Evolutionary conservation across 2,329 filamentous ascomycete species (phyloP), one percentile per base, ranked within the genome.

Genomic region (Cordyceps pruinosa): DNA sequence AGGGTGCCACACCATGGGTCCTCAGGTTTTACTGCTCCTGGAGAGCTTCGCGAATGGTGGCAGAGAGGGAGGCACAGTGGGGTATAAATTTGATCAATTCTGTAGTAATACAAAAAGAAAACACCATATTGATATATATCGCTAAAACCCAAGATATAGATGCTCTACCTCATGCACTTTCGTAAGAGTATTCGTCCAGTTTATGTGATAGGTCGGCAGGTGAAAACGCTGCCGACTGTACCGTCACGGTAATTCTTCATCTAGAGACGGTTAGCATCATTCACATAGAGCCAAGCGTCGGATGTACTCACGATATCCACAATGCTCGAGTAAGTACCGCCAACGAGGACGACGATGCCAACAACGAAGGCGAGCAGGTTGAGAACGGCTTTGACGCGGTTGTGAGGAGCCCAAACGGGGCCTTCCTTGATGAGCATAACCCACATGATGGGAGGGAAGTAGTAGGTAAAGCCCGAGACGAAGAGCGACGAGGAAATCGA

Each of bases 11-110:
- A 60, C 78, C 86, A 1, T 91, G 88, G 88, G 72, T 80, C 41
- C 52, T 84, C 85, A 23, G 84, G 81, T 4, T 90, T 90, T 63
- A 79, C 81, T 62, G 87, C 86, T 0, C 83, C 83, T 0, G 86
- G 85, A 60, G 85, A 82, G 58, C 76, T 88, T 51, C 73, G 86
- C 49, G 87, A 89, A 68, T 89, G 87, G 86, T 89, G 75, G 45
- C 8, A 34, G 19, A 32, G 30, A n/a, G 37, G 2, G 19, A 21
- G 26, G 8, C 17, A 39, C 39, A 4, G 28, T 21, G 34, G 48
- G 48, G 48, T 51, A 51, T 51, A 50, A 41, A 21, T 19, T 23
- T 13, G 13, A 28, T 51, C 25, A 53, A 44, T 30, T 41, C 4
- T 42, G 5, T 35, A 15, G 42, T 52, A 5, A 32, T 19, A 19